phyloP scores from a whole-genome alignment of 208 protist genomes.

The Crithidia sp. region DNA sequence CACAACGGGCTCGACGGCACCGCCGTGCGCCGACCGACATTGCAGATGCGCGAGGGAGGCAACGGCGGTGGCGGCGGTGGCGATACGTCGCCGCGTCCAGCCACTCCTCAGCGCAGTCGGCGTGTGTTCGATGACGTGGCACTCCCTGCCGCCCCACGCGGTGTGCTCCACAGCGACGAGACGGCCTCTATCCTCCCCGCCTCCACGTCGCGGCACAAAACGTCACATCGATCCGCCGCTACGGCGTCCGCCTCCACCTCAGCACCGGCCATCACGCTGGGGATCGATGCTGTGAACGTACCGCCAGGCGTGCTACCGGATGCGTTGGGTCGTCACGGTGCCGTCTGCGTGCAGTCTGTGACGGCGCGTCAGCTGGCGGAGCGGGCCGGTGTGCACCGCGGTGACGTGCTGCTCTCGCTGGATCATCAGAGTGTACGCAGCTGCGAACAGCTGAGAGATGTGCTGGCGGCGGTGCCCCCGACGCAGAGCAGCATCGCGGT shows the following conservation, averaged over 20 bases:
- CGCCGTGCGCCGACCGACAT: slow-evolving; percentile 4
- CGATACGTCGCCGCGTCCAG: too few species aligned
- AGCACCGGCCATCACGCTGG: slow-evolving; percentile 27
- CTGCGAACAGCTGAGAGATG: slow-evolving; percentile 47
- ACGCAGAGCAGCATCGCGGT: slow-evolving; percentile 22
- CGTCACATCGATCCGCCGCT: not conserved
- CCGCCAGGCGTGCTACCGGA: slow-evolving; percentile 46
- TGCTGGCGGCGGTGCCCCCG: slow-evolving; percentile 26
- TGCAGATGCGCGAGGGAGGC: not conserved
- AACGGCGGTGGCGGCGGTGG: too few species aligned
- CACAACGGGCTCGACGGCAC: not conserved
- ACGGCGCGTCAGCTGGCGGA: slow-evolving; percentile 35
- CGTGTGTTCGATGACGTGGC: not conserved
- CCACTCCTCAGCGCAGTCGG: too few species aligned
- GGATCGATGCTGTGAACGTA: slow-evolving; percentile 57
- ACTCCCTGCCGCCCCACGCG: not conserved
- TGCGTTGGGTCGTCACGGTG: slow-evolving; percentile 33
- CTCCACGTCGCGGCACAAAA: not conserved
- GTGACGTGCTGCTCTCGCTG: slow-evolving; percentile 51
- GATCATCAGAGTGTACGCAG: slow-evolving; percentile 22
- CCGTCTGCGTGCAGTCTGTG: slow-evolving; percentile 57
- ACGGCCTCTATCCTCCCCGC: not conserved
- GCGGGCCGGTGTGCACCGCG: slow-evolving; percentile 40
- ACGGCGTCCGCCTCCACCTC: not conserved
- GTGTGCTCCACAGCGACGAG: not conserved